Percentiles rank a stretch among this genome's conserved stretches.
These are phyloP conservation scores for Nosema muscidifuracis DNA, from an alignment of 371 early-diverging fungal genomes.

Conservation along the genomic window DNA sequence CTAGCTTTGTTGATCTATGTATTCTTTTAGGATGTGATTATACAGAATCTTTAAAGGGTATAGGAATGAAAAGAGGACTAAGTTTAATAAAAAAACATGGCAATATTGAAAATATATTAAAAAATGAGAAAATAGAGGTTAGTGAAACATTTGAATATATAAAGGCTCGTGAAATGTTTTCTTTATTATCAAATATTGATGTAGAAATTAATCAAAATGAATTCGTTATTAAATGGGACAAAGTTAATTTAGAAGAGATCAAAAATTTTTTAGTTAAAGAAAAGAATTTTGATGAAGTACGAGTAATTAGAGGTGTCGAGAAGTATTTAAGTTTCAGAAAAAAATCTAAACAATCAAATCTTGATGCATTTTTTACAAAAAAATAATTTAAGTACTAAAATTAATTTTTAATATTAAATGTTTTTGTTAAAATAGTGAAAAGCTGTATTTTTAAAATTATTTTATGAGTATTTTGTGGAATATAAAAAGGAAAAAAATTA, in stretches of 20 bases:
- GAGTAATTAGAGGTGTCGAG: conserved; percentile 73
- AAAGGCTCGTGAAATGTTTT: conserved; percentile 81
- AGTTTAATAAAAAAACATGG: conserved; percentile 76
- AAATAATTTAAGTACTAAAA: neutral
- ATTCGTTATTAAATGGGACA: conserved; percentile 69
- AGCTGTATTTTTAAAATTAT: too few relatives aligned
- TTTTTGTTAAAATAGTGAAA: conserved; percentile 12
- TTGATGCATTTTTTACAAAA: conserved; percentile 46
- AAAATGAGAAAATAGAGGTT: conserved; percentile 63
- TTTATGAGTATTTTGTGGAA: too few relatives aligned
- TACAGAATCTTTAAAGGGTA: conserved; percentile 83
- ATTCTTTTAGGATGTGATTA: conserved; percentile 98
- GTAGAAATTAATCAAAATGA: conserved; percentile 66
- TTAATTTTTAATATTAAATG: conserved; percentile 5
- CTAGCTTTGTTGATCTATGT: conserved; percentile 92
- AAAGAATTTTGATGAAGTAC: conserved; percentile 88
- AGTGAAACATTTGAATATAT: conserved; percentile 79
- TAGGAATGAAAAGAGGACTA: conserved; percentile 81
- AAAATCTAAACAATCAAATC: conserved; percentile 29
- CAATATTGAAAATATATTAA: conserved; percentile 75
- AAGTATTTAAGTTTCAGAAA: conserved; percentile 20
- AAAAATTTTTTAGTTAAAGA: conserved; percentile 80
- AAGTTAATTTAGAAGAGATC: conserved; percentile 77
- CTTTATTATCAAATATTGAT: conserved; percentile 70
- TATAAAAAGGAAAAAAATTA: too few relatives aligned